A percentile compares a stretch with the other conserved stretches of the same genome.
Conservation (phyloP, 768 basidiomycete genomes). For the Suillus sp. region DNA sequence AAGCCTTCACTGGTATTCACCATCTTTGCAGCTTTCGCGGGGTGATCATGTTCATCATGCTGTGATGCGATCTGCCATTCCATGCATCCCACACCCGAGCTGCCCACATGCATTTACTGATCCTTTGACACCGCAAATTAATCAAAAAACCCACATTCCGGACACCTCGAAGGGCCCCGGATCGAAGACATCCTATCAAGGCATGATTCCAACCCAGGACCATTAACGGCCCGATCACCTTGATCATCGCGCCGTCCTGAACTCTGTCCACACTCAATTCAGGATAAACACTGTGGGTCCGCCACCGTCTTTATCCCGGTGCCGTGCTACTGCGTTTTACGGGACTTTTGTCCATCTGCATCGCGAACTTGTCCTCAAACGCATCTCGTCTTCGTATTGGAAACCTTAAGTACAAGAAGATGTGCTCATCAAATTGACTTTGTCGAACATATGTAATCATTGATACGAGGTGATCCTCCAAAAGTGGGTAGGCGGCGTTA, state of each 20-base stretch:
- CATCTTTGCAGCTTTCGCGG: not conserved
- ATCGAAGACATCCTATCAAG: not conserved
- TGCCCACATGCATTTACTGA: not conserved
- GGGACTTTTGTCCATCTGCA: not conserved
- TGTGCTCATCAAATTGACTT: not conserved
- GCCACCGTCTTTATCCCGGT: not conserved
- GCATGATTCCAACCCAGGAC: not conserved
- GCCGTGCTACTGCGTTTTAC: not conserved
- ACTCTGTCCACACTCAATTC: not conserved
- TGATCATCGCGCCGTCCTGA: not conserved
- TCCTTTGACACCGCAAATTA: constrained; percentile 5
- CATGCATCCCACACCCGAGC: not conserved
- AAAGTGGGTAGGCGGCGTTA: not conserved
- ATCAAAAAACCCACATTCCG: not conserved
- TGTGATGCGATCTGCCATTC: not conserved
- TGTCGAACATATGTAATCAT: not conserved
- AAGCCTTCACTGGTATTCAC: not conserved
- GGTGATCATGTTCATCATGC: not conserved
- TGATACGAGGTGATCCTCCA: not conserved
- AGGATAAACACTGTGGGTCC: not conserved
- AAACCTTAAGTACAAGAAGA: not conserved
- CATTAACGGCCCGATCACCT: not conserved
- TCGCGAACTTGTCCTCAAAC: not conserved
- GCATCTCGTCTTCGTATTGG: not conserved
- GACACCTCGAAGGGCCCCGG: not conserved